Evolutionary conservation across 1,284 basidiomycete species (phyloP).

Genomic region (Leccinum insigne): DNA sequence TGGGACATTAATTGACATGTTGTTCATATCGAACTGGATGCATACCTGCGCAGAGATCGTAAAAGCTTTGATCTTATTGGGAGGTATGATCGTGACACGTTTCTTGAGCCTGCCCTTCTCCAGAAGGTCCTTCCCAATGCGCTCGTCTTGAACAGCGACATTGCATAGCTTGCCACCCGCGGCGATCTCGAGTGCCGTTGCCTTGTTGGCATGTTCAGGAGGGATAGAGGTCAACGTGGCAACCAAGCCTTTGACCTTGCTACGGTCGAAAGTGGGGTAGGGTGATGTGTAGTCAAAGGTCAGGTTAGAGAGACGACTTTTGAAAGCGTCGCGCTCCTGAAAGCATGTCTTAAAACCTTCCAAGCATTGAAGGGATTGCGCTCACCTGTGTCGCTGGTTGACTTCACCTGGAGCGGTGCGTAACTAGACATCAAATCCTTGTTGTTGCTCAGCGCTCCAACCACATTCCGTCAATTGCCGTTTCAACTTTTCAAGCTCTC

Average conservation of each 20-base stretch:
- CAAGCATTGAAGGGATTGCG: slow-evolving; percentile 9
- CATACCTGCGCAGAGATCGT: slow-evolving; percentile 64
- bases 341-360: slow-evolving; percentile 5
- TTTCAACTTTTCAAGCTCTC: slow-evolving; percentile 60
- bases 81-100: slow-evolving; percentile 92
- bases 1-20: neutral
- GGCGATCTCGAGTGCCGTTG: too few relatives aligned
- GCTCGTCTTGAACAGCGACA: slow-evolving; percentile 87
- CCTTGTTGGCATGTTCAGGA: slow-evolving; percentile 26
- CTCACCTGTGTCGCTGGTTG: slow-evolving; percentile 66
- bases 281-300: slow-evolving; percentile 88
- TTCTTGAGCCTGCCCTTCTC: slow-evolving; percentile 84
- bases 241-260: slow-evolving; percentile 93
- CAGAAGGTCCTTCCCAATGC: slow-evolving; percentile 84
- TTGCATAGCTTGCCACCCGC: too few relatives aligned
- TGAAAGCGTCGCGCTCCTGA: slow-evolving; percentile 76
- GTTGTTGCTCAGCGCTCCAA: slow-evolving; percentile 69
- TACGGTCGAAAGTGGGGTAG: slow-evolving; percentile 80
- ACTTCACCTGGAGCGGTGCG: slow-evolving; percentile 60
- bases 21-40: slow-evolving; percentile 1
- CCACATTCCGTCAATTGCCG: slow-evolving; percentile 62
- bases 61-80: slow-evolving; percentile 87
- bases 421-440: slow-evolving; percentile 40
- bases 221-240: slow-evolving; percentile 82
- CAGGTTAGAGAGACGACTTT: slow-evolving; percentile 68